Base-by-base conservation (phyloP, 2,329 filamentous ascomycete species). In the Curvularia verruculosa region DNA sequence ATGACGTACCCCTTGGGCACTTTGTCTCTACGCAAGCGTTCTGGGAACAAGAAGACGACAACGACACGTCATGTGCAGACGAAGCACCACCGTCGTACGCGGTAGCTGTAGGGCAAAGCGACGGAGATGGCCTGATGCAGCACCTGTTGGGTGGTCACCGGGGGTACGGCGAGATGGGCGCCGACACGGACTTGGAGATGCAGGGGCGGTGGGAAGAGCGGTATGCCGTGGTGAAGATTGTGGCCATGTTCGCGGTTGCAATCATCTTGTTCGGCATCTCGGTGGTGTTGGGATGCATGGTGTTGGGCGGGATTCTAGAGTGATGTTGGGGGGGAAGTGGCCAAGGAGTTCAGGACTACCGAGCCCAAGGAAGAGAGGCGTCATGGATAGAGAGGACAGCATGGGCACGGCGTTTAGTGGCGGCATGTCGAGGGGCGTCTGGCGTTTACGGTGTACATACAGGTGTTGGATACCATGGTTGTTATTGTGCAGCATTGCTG, bases 81-180 rank as follows among this genome's bases (percentile, higher is more conserved):
- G 69, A 71, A 52, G 67, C 69, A 28, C 71, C 71, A 0, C 71
- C 71, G 0, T 58, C 69, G 8, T 73, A 73, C 52, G 48, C 63
- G 5, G 55, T 66, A 15, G 69, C 63, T 15, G 63, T 74, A 6
- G 59, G 63, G 15, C 63, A 70, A 39, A 63, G 68, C 0, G 69
- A 68, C 53, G 66, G 64, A 43, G 65, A 68, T 13, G 71, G 70
- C 39, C 62, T 74, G 5, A 55, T 70, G 10, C 60, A 65, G 15
- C 61, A 71, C 50, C 63, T 72, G 49, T 41, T 47, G 15, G 23
- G 34, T 7, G 29, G 44, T 8, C 43, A 28, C 2, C 37, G 36
- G 19, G 53, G 41, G 8, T 18, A 55, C 3, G 36, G 49, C 10
- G 49, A 61, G 2, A 48, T 51, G 19, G 61, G 60, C 29, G 54